These are phyloP conservation scores for Ilex aquifolium DNA, from an alignment of 257 asterid species.

Conservation along the genomic window DNA sequence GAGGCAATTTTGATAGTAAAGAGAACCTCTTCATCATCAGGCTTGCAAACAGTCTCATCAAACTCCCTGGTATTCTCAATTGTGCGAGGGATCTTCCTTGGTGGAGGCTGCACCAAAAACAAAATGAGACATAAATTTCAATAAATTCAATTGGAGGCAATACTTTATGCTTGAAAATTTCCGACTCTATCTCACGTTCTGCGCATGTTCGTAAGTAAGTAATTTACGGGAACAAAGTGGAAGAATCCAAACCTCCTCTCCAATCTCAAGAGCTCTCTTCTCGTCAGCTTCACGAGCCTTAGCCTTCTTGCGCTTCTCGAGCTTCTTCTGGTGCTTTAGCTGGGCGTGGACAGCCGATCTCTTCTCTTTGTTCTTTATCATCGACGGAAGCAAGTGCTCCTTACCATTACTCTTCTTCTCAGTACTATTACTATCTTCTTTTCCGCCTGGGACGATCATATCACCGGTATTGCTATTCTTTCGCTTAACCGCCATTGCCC, in stretches of 20 bases:
- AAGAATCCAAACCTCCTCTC: constrained; percentile 50
- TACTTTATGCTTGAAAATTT: background rate
- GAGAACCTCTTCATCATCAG: constrained; percentile 78
- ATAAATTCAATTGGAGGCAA: background rate
- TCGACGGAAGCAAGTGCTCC: constrained; percentile 63
- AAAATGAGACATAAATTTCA: background rate
- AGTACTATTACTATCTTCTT: background rate
- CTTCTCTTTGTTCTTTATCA: constrained; percentile 75
- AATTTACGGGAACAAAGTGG: background rate
- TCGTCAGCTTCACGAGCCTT: constrained; percentile 75
- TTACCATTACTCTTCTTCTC: constrained; percentile 21
- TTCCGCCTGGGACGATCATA: background rate
- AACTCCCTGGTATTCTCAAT: constrained; percentile 87
- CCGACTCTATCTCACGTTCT: too few relatives aligned
- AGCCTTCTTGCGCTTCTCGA: constrained; percentile 62
- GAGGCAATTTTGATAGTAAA: too few relatives aligned
- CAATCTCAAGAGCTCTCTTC: constrained; percentile 78
- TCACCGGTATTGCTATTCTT: background rate
- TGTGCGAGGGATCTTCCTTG: constrained; percentile 62
- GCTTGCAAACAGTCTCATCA: constrained; percentile 82
- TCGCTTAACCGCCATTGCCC: constrained; percentile 17
- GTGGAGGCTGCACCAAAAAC: constrained; percentile 39
- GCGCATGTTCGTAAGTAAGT: background rate
- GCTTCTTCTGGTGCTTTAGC: constrained; percentile 66
- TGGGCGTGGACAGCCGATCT: constrained; percentile 75